Evolutionary conservation across 306 rosid genomes (phyloP), one percentile per base, ranked within the genome.

Genomic region (Corylus heterophylla): DNA sequence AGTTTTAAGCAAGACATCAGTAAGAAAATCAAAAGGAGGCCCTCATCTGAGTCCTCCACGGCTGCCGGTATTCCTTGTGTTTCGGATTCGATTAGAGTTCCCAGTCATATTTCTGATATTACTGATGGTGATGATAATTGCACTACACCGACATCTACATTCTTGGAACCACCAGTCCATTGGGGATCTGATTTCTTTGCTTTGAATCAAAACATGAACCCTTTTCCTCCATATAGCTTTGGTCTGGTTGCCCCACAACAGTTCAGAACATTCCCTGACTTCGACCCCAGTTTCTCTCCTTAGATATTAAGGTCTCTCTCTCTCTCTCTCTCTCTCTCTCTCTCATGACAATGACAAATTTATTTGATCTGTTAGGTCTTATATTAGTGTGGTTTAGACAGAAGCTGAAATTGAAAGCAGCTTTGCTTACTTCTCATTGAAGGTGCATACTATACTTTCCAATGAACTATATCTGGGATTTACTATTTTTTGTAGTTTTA

Each of bases 1-100:
- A 76, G 82, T 44, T 91, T 88, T 69, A 82, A 85, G 80, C 85
- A 88, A 85, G 81, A 73, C 29, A 75, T 77, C 16, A 72, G 37
- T 5, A 71, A 54, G 2, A 73, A 74, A 39, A 25, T 76, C 22
- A 82, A 79, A 81, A 84, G 51, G 66, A 80, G 62, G 73, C n/a
- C 7, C 29, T 29, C 76, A 4, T 12, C 18, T 44, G 64, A 10
- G 58, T 29, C 86, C 49, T 64, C 81, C 13, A 3, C 0, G 50
- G 12, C 47, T 14, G 61, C 71, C 4, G 76, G 27, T 22, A 12
- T 27, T 72, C 58, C 8, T n/a, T 66, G 11, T 12, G 52, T 31
- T 76, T 49, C 55, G 37, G 81, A 83, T 62, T 22, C 76, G 16
- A 47, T 0, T 17, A 76, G 72, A 54, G 80, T 20, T 42, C 44